Conservation (phyloP, 1,139 yeast genomes). For the Hyphopichia khmerensis region DNA sequence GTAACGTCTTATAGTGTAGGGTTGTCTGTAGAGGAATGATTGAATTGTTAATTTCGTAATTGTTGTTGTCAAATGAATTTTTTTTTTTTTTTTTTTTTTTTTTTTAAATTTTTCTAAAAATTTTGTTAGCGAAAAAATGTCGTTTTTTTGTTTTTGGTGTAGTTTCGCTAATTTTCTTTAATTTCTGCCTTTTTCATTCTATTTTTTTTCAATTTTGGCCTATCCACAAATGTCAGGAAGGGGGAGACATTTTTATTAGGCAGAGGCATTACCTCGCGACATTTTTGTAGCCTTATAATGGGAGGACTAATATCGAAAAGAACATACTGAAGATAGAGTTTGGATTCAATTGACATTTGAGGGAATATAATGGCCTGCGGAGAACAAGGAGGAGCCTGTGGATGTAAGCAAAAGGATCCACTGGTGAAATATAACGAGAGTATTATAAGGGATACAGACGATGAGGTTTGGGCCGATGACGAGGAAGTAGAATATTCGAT, state of each 20-base stretch:
- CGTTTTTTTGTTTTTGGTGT: background rate
- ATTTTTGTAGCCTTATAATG: background rate
- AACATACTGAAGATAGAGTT: background rate
- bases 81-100: background rate
- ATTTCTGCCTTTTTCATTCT: background rate
- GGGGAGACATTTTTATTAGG: too few species aligned
- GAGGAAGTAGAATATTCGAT: constrained; percentile 24
- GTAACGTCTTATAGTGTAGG: too few species aligned
- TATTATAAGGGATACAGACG: constrained; percentile 8
- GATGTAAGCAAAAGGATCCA: constrained; percentile 3
- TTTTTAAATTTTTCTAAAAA: too few species aligned
- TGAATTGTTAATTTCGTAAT: background rate
- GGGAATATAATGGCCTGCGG: constrained; percentile 5
- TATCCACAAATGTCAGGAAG: too few species aligned
- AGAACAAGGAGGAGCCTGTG: constrained; percentile 1
- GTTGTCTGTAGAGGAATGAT: too few species aligned
- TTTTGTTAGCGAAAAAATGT: background rate
- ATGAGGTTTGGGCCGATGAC: constrained; percentile 47
- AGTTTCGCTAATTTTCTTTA: background rate
- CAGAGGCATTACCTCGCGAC: too few species aligned
- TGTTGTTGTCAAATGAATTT: background rate
- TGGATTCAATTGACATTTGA: background rate
- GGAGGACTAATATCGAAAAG: background rate
- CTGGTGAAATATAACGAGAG: background rate
- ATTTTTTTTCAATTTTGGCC: background rate